These are phyloP conservation scores for Saccharomyces hybrid DNA, from an alignment of 1,139 yeast genomes.

Conservation along the genomic window DNA sequence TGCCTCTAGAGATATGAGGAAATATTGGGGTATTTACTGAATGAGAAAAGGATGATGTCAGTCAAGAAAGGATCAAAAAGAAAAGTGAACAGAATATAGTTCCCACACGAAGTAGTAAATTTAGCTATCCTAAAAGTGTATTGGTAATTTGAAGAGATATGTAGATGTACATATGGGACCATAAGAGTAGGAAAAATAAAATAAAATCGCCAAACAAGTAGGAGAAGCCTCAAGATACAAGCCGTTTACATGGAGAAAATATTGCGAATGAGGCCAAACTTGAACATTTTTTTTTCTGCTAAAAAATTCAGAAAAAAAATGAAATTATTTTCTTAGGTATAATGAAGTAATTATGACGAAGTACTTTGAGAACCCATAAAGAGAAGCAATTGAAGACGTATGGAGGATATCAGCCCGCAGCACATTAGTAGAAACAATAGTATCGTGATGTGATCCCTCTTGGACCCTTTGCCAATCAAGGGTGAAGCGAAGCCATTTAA, in stretches of 20 bases:
- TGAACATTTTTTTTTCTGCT: background rate
- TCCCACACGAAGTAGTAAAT: too few relatives aligned
- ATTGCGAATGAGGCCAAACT: background rate
- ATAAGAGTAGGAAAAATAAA: background rate
- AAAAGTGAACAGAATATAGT: background rate
- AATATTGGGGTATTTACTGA: constrained; percentile 14
- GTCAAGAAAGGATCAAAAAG: background rate
- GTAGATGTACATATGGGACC: background rate
- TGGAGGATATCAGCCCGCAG: background rate
- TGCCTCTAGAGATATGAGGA: background rate
- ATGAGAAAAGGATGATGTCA: background rate
- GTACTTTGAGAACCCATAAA: background rate
- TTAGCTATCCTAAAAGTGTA: too few relatives aligned
- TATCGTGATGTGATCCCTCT: background rate
- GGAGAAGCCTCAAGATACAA: background rate
- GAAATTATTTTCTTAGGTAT: background rate
- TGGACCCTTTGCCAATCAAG: background rate
- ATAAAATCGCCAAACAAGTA: background rate
- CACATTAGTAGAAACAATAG: background rate
- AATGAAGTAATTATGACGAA: background rate
- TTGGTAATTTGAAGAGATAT: background rate
- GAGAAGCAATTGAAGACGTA: background rate
- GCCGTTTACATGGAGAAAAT: background rate
- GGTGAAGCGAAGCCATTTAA: background rate
- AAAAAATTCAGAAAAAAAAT: background rate